Base-by-base conservation (phyloP, 306 rosid genomes). In the Malus sieversii region DNA sequence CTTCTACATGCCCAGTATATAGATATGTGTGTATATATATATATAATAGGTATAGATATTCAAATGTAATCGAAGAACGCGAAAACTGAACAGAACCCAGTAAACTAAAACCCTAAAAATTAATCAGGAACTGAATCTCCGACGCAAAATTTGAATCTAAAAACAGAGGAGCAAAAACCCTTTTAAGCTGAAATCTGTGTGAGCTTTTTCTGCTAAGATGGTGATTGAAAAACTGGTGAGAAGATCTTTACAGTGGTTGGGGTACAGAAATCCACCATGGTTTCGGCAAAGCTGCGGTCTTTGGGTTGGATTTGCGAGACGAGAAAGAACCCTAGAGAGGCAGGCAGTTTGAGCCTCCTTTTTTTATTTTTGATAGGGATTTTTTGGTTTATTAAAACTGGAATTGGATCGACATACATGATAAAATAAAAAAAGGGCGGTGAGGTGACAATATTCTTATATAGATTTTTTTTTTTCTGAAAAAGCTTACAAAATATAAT, bases 281-380 rank as follows among this genome's bases (percentile, higher is more conserved):
- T 53, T 71, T 70, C 25, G 25, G 48, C 32, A 46, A 71, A 64
- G 72, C 59, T 63, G 13, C 14, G 22, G 62, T 58, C 23, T 25
- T 46, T 14, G 86, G 83, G 73, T 74, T 87, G 69, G 87, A 81
- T 78, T 77, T 80, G 86, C 74, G 57, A 75, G 44, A 27, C 12
- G 83, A 68, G 62, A 65, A 71, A 71, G 84, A 92, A 88, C 96
- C 97, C 93, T 88, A 85, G 87, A 74, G 40, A 5, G 55, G 20
- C 55, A 51, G 55, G 20, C 55, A 40, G 88, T 89, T 77, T 64
- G 72, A 57, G 80, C 42, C 62, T n/a, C 38, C 23, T 70, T 86
- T 0, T 65, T 48, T 22, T 32, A 19, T 58, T 64, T 62, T 63
- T 61, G 8, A 51, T 10, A 48, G 42, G 30, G 29, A 22, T 62